phyloP scores from a whole-genome alignment of 225 moss, liverwort and hornwort genomes.

The Marchantia polymorpha region DNA sequence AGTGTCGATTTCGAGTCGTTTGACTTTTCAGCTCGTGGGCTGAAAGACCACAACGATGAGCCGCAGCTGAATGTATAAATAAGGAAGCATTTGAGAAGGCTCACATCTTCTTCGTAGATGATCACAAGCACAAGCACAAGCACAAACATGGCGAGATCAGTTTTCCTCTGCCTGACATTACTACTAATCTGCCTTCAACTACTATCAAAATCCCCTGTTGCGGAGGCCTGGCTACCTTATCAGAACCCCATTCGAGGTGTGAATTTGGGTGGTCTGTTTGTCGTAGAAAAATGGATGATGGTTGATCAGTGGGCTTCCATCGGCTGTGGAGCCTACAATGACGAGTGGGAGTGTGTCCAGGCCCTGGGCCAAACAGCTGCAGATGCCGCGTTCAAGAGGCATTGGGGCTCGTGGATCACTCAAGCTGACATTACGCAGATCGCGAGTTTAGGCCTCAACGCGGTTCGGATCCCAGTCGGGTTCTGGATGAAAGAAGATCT shows the following conservation, averaged over 20 bases:
- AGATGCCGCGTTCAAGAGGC: conserved; percentile 17
- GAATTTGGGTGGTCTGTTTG: conserved; percentile 32
- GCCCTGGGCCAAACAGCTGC: conserved; percentile 9
- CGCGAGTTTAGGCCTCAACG: not conserved
- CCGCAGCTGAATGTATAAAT: too few species aligned
- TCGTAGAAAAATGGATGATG: conserved; percentile 38
- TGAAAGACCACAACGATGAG: too few species aligned
- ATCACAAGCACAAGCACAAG: too few species aligned
- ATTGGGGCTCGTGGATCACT: conserved; percentile 31
- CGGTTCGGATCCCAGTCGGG: not conserved
- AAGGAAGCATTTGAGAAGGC: too few species aligned
- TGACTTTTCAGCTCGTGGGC: too few species aligned
- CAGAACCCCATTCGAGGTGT: conserved; percentile 33
- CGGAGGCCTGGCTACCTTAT: conserved; percentile 28
- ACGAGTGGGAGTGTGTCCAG: conserved; percentile 17
- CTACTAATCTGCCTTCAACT: not conserved
- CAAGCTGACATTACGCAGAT: conserved; percentile 29
- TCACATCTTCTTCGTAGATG: too few species aligned
- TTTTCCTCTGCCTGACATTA: not conserved
- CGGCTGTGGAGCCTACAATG: conserved; percentile 10
- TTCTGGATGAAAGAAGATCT: conserved; percentile 11
- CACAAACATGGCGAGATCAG: not conserved
- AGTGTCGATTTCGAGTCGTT: too few species aligned
- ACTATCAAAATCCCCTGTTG: not conserved
- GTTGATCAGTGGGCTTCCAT: conserved; percentile 27